Conservation (phyloP, 441 rosid genomes). For the Geranium incanum region DNA sequence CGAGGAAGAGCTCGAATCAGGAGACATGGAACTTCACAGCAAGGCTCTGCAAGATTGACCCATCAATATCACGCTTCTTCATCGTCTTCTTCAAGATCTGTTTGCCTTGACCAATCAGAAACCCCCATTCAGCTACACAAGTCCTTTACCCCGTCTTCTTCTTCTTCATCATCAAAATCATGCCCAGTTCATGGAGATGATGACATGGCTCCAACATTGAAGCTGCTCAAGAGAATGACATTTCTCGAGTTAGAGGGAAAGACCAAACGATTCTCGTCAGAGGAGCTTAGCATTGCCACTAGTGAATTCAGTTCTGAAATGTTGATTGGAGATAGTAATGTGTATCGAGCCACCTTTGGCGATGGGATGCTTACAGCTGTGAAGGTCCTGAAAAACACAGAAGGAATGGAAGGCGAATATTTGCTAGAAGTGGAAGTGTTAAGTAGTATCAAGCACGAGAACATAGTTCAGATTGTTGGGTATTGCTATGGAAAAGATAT, state of each 20-base stretch:
- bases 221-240: conserved; percentile 16
- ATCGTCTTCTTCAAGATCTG: conserved; percentile 9
- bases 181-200: conserved; percentile 7
- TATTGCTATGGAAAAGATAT: conserved; percentile 23
- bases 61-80: conserved; percentile 10
- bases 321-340: conserved; percentile 29
- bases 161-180: conserved; percentile 17
- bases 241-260: conserved; percentile 6
- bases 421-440: conserved; percentile 32
- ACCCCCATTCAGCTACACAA: conserved; percentile 20
- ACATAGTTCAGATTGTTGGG: conserved; percentile 31
- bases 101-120: neutral
- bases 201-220: neutral
- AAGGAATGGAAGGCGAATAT: conserved; percentile 24
- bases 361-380: conserved; percentile 31
- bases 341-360: conserved; percentile 24
- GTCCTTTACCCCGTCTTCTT: conserved; percentile 9
- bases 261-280: conserved; percentile 20
- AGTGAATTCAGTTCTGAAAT: conserved; percentile 23
- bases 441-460: conserved; percentile 23
- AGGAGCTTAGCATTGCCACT: conserved; percentile 27
- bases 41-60: conserved; percentile 24
- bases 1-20: conserved; percentile 24
- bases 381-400: conserved; percentile 29
- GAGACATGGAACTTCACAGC: conserved; percentile 37